Conservation (phyloP, 495 filamentous ascomycete species). For the Delitschia confertaspora region DNA sequence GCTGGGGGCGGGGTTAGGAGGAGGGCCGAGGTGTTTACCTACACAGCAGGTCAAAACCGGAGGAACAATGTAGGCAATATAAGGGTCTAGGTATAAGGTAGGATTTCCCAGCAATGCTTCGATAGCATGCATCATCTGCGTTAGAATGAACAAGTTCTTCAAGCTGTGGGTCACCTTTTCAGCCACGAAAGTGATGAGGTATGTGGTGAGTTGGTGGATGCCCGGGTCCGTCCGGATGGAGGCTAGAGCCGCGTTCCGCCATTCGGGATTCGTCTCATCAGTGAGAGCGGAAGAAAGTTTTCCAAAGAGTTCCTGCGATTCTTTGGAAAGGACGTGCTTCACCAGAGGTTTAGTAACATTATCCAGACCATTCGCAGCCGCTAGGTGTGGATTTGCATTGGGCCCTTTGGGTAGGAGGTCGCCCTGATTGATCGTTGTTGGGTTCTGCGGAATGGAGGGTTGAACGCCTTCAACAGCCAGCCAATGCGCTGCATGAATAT, state of each 20-base stretch:
- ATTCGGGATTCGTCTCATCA: slow-evolving; percentile 72
- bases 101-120: slow-evolving; percentile 74
- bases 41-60: slow-evolving; percentile 85
- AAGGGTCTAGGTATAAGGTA: slow-evolving; percentile 78
- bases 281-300: slow-evolving; percentile 79
- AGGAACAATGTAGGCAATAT: slow-evolving; percentile 77
- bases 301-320: slow-evolving; percentile 94
- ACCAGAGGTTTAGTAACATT: slow-evolving; percentile 78
- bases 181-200: slow-evolving; percentile 88
- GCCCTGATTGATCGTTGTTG: slow-evolving; percentile 71
- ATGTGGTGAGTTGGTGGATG: slow-evolving; percentile 87
- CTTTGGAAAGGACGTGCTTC: slow-evolving; percentile 90
- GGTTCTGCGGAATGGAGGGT: slow-evolving; percentile 91
- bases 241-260: slow-evolving; percentile 75
- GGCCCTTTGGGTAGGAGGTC: slow-evolving; percentile 84
- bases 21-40: slow-evolving; percentile 61
- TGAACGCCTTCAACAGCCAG: slow-evolving; percentile 93
- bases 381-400: slow-evolving; percentile 69
- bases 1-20: slow-evolving; percentile 4
- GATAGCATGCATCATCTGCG: slow-evolving; percentile 82
- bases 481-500: slow-evolving; percentile 65
- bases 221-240: slow-evolving; percentile 79
- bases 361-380: slow-evolving; percentile 73
- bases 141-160: slow-evolving; percentile 75
- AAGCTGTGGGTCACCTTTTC: slow-evolving; percentile 89